phyloP scores from a whole-genome alignment of 345 rosid species.

The Erucastrum elatum region DNA sequence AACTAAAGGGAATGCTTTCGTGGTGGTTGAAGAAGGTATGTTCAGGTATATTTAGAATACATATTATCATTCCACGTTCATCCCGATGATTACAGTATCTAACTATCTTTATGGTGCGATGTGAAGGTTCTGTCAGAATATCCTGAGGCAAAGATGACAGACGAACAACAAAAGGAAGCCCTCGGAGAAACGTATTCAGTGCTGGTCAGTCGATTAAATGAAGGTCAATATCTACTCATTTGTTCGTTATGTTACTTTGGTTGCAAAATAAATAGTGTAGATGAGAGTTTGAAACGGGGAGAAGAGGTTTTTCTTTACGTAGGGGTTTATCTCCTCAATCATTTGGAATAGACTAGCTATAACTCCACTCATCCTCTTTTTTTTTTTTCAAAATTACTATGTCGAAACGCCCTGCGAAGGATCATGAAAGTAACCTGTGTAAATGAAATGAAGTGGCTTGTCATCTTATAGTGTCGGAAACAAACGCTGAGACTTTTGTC shows the following conservation, averaged over 20 bases:
- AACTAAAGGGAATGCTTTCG: constrained; percentile 71
- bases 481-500: constrained; percentile 3
- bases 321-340: too few relatives aligned
- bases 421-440: constrained; percentile 7
- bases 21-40: constrained; percentile 96
- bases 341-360: background rate
- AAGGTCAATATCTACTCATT: constrained; percentile 52
- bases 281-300: background rate
- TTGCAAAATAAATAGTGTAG: background rate
- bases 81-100: constrained; percentile 16
- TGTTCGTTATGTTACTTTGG: constrained; percentile 7
- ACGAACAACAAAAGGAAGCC: constrained; percentile 62
- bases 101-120: constrained; percentile 29
- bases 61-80: background rate
- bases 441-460: background rate
- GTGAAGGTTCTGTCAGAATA: constrained; percentile 78
- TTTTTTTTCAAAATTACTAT: background rate
- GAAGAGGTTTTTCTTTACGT: too few relatives aligned
- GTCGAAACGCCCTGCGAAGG: background rate
- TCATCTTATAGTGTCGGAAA: constrained; percentile 5
- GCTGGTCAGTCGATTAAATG: constrained; percentile 64
- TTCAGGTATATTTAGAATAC: constrained; percentile 52
- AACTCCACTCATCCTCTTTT: background rate
- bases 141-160: constrained; percentile 70
- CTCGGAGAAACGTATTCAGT: constrained; percentile 67